Conservation (phyloP, 257 asterid genomes). For the Solanum stenotomum region DNA sequence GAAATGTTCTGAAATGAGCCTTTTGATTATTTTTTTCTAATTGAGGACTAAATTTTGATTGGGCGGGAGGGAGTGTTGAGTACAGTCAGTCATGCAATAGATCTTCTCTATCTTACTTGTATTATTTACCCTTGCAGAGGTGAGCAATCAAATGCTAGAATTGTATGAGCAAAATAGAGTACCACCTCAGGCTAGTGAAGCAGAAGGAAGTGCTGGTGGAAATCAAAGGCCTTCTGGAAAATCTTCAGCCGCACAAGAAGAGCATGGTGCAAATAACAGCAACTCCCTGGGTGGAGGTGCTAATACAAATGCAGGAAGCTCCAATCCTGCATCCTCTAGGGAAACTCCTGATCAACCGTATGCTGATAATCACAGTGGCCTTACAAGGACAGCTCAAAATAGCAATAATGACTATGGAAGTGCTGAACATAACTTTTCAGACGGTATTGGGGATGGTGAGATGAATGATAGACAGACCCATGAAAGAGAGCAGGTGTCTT, state of each 20-base stretch:
- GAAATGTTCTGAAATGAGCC: not conserved
- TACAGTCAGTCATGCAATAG: not conserved
- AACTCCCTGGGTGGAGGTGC: constrained; percentile 37
- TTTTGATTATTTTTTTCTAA: not conserved
- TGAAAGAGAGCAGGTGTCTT: constrained; percentile 27
- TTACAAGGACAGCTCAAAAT: constrained; percentile 13
- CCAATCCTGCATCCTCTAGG: constrained; percentile 34
- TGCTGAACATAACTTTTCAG: constrained; percentile 9
- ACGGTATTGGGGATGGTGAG: constrained; percentile 26
- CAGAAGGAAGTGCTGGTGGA: constrained; percentile 69
- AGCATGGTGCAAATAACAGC: constrained; percentile 19
- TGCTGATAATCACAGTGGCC: constrained; percentile 19
- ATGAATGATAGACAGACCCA: constrained; percentile 18
- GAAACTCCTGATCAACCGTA: constrained; percentile 17
- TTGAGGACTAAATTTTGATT: not conserved
- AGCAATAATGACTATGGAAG: constrained; percentile 17
- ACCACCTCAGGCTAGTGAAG: constrained; percentile 69
- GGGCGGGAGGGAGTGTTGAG: not conserved
- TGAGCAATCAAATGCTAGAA: constrained; percentile 93
- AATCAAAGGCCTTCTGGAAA: constrained; percentile 45
- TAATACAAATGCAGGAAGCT: constrained; percentile 32
- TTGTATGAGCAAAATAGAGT: constrained; percentile 65
- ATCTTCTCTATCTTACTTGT: not conserved
- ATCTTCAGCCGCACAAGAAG: constrained; percentile 36
- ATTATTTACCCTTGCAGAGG: constrained; percentile 56